Conservation (phyloP, 805 yeast species). For the Clavispora phyllophila region DNA sequence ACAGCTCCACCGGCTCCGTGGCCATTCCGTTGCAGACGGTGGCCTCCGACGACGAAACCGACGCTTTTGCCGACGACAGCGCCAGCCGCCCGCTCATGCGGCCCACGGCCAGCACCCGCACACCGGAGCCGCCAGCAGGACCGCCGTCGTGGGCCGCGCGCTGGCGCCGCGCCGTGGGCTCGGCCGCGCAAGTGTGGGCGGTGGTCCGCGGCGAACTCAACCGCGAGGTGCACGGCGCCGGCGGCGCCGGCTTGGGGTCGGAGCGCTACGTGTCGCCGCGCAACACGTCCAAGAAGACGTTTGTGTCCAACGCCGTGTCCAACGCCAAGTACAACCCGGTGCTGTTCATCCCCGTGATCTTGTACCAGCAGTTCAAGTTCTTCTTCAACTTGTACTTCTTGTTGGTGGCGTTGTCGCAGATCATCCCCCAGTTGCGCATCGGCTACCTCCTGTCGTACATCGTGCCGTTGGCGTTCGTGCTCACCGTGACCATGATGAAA, state of each 20-base stretch:
- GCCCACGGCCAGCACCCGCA: background rate
- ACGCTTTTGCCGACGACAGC: slow-evolving; percentile 3
- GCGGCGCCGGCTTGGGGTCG: slow-evolving; percentile 5
- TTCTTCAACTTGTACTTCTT: slow-evolving; percentile 91
- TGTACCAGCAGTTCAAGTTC: slow-evolving; percentile 95
- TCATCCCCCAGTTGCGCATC: slow-evolving; percentile 80
- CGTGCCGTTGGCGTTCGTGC: slow-evolving; percentile 90
- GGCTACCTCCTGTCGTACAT: slow-evolving; percentile 91
- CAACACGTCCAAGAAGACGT: slow-evolving; percentile 19
- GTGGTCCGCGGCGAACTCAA: slow-evolving; percentile 4
- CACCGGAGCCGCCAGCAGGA: background rate
- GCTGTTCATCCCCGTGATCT: slow-evolving; percentile 80
- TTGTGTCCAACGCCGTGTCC: slow-evolving; percentile 74
- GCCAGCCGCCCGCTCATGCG: slow-evolving; percentile 25
- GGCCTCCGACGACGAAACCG: slow-evolving; percentile 1
- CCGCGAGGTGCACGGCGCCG: slow-evolving; percentile 1
- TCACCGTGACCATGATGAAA: slow-evolving; percentile 88
- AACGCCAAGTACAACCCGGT: slow-evolving; percentile 91
- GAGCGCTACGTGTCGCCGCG: slow-evolving; percentile 41
- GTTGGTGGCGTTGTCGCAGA: slow-evolving; percentile 90
- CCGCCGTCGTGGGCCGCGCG: background rate
- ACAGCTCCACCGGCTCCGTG: slow-evolving; percentile 17
- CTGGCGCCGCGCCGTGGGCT: background rate
- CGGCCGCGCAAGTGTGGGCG: slow-evolving; percentile 1
- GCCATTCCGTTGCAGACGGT: slow-evolving; percentile 29